Base-by-base conservation (phyloP, 2,329 filamentous ascomycete species). In the Aspergillus luchuensis region DNA sequence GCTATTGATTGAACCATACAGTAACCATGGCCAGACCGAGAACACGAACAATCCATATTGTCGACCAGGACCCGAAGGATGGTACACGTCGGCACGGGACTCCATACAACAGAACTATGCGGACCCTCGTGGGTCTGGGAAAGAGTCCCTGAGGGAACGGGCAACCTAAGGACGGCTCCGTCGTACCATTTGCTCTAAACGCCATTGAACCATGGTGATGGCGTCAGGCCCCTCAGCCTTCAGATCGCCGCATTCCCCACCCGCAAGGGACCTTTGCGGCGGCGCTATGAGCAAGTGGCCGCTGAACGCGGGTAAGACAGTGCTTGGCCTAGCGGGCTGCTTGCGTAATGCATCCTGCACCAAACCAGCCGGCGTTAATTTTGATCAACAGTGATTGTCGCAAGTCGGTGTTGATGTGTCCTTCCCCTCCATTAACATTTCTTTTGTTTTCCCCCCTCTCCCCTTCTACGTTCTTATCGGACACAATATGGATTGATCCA, bases 211-310 rank as follows among this genome's bases (percentile, higher is more conserved):
- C 59, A 59, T 50, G 43, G 58, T 39, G 58, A 72, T 73, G 70
- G 72, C 71, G 69, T 67, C 60, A 71, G 65, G 64, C 38, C 50
- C 33, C 58, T 66, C 64, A 66, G 65, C 66, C 65, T 66, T 66
- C 43, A 66, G 73, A 75, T 76, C 72, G 73, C 67, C 72, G 70
- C 70, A 72, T 73, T 72, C 72, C 63, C 73, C 74, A 75, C 74
- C 64, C 58, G 67, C 67, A 74, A 74, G 72, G 73, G 72, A 75
- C 72, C 69, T 64, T 66, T 59, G 65, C 64, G 59, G 65, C 58
- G 58, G 59, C 67, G 66, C 67, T 69, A 69, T 72, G 69, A 68
- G 69, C 68, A 72, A 71, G 66, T 69, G 67, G 66, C 64, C 63
- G 65, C 68, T 68, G 68, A 69, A 67, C 64, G 68, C 67, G 68